Evolutionary conservation across 176 grass and related monocot species (phyloP), one percentile per base, ranked within the genome.

Genomic region (Avena sativa): DNA sequence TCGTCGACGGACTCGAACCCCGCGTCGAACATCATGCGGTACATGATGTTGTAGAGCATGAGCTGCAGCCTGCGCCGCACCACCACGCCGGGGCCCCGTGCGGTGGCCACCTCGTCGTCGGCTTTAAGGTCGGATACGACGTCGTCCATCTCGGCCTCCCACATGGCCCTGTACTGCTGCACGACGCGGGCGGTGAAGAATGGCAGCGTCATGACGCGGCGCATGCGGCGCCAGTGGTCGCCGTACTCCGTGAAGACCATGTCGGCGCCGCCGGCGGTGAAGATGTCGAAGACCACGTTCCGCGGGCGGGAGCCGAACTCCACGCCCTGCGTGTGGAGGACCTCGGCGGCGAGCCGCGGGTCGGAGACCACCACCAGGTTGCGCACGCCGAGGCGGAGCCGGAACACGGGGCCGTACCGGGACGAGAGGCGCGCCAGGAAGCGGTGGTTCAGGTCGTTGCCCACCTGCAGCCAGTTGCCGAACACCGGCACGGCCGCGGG

Each of bases 41-140:
- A 95, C 96, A 98, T 94, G 90, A 94, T 93, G 89, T 98, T 98
- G 88, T 95, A 98, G 56, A 98, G 93, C 93, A 98, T 93, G 36
- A 95, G 87, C 84, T 98, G 93, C 53, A 98, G 87, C 80, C 93
- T 61, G 75, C 90, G 89, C 0, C 93, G 88, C 23, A 95, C 79
- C 4, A 98, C 84, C 23, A 92, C 38, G 63, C 93, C 91, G 1
- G 15, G 20, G 9, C 3, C 5, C 9, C 1, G 60, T 0, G 79
- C 40, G 40, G 79, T 30, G 28, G 1, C 83, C 0, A 0, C 26
- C 0, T 11, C 0, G 70, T 86, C 0, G 70, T 86, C 70, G 14
- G 15, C 52, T 11, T 15, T 0, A 4, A 90, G 32, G 89, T 86
- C 79, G 53, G 72, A 19, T 11, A 86, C 89, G 63, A 79, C 89